These are phyloP conservation scores for Penicillium sp. DNA, from an alignment of 2,329 filamentous ascomycete genomes.

Conservation along the genomic window DNA sequence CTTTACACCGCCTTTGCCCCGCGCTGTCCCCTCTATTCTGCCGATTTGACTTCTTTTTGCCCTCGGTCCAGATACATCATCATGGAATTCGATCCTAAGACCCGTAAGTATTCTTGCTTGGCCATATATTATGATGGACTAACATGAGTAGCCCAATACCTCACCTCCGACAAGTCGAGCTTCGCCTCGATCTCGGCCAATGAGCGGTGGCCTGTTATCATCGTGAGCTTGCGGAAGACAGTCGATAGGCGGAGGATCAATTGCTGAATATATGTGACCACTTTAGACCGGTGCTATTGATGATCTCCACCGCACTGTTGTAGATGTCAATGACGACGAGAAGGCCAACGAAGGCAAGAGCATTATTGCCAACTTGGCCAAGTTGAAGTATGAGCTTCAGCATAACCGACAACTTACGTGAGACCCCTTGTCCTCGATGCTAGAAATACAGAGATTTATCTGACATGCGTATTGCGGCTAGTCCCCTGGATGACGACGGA, in stretches of 20 bases:
- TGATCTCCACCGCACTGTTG: slow-evolving; percentile 71
- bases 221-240: slow-evolving; percentile 56
- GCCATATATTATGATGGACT: neutral
- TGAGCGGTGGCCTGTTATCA: slow-evolving; percentile 88
- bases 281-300: slow-evolving; percentile 84
- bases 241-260: neutral
- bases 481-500: slow-evolving; percentile 74
- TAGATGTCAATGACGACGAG: slow-evolving; percentile 51
- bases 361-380: slow-evolving; percentile 74
- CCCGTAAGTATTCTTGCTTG: slow-evolving; percentile 52
- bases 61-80: slow-evolving; percentile 8
- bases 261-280: slow-evolving; percentile 8
- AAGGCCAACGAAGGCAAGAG: slow-evolving; percentile 78
- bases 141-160: slow-evolving; percentile 62
- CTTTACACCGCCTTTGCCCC: slow-evolving; percentile 21
- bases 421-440: neutral
- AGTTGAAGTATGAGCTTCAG: slow-evolving; percentile 91
- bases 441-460: neutral
- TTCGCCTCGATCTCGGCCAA: slow-evolving; percentile 84
- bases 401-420: slow-evolving; percentile 48
- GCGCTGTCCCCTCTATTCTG: slow-evolving; percentile 15
- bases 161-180: slow-evolving; percentile 76
- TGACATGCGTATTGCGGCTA: slow-evolving; percentile 32
- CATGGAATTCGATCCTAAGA: slow-evolving; percentile 76
- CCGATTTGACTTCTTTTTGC: slow-evolving; percentile 14